Evolutionary conservation across 2,329 filamentous ascomycete genomes (phyloP).

Genomic region (Calonectria pseudoturangicola): DNA sequence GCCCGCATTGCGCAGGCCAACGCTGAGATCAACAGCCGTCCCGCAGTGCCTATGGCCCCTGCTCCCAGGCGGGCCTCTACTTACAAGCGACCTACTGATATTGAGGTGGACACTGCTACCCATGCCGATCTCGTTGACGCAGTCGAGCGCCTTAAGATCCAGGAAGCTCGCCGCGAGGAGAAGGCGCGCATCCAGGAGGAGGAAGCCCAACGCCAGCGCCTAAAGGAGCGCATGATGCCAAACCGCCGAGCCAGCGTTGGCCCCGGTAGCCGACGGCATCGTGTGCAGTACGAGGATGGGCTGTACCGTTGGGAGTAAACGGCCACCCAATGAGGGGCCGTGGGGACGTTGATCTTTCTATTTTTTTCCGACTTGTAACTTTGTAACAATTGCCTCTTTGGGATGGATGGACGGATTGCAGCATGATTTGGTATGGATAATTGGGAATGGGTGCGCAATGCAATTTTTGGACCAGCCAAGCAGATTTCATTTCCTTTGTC

Average conservation of each 20-base stretch:
- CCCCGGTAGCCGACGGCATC: constrained; percentile 59
- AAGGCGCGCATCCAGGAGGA: constrained; percentile 59
- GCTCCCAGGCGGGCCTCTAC: constrained; percentile 50
- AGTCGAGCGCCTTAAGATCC: constrained; percentile 58
- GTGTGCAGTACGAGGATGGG: constrained; percentile 62
- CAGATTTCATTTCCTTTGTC: constrained; percentile 24
- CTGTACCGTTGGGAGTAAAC: constrained; percentile 64
- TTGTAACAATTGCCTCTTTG: constrained; percentile 49
- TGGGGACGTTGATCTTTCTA: constrained; percentile 40
- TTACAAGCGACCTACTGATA: constrained; percentile 46
- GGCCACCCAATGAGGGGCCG: constrained; percentile 17
- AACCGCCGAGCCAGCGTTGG: constrained; percentile 61
- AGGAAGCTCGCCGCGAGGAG: constrained; percentile 44
- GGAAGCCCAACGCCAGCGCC: constrained; percentile 62
- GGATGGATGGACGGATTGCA: constrained; percentile 33
- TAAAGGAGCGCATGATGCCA: constrained; percentile 64
- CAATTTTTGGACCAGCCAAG: constrained; percentile 35
- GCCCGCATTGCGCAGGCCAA: constrained; percentile 65
- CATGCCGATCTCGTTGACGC: constrained; percentile 60
- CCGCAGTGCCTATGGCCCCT: constrained; percentile 56
- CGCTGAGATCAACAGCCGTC: constrained; percentile 63
- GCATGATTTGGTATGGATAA: constrained; percentile 32
- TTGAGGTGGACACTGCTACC: constrained; percentile 53
- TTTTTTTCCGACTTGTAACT: constrained; percentile 38
- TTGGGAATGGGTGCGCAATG: constrained; percentile 26